Base-by-base conservation (phyloP, 306 rosid genomes). In the Vicia villosa region DNA sequence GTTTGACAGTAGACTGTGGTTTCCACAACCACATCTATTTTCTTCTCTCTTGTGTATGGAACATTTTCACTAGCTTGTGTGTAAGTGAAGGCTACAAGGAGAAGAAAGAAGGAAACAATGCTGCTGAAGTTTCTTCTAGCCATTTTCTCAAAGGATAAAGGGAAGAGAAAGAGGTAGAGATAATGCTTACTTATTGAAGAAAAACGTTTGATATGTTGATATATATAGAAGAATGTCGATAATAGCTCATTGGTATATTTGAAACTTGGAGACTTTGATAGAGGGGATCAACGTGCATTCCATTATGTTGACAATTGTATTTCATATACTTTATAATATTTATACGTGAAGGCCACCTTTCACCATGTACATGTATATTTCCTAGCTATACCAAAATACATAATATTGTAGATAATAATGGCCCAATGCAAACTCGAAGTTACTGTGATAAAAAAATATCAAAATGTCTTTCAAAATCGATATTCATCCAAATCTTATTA, bases 1-100 rank as follows among this genome's bases (percentile, higher is more conserved):
- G 82, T 89, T 80, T 91, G 95, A 81, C 97, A 94, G 69, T 84
- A 94, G 15, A 94, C 95, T 37, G 74, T 41, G 5, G 96, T 87
- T 79, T 94, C 99, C 22, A 94, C 89, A 22, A 85, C 91, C 14
- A 89, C 85, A 0, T 85, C 82, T 15, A 69, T 65, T 34, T 80
- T 77, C 80, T 86, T 85, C 72, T 76, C 74, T 56, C 45, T 34
- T 26, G 59, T 63, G 22, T 50, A 32, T 3, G 69, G 63, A 62
- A 28, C 59, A 51, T 67, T n/a, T 21, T 74, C 68, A 32, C 15
- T 41, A 3, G 87, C 84, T 26, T 78, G 49, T 66, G 66, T 49
- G 13, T 74, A 56, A 61, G 90, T 40, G 58, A 81, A 71, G 40
- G 83, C 63, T 57, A 86, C 74, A 21, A 76, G 56, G 60, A 78